Evolutionary conservation across 441 rosid genomes (phyloP).

Genomic region (Populus hybrid): DNA sequence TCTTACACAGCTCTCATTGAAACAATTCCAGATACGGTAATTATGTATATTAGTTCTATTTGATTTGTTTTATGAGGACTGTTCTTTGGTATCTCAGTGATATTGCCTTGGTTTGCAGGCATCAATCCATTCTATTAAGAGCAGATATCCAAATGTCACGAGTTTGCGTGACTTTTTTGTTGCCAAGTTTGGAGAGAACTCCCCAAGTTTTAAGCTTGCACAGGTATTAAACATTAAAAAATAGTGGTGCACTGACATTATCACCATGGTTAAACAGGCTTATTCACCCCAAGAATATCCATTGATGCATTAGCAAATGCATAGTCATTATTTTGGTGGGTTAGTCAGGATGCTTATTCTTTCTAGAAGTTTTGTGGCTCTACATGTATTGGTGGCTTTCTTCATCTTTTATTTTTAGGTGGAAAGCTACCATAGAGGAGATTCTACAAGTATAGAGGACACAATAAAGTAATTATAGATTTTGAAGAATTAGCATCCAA

Average conservation of each 20-base stretch:
- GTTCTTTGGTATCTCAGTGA: conserved; percentile 11
- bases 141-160: conserved; percentile 81
- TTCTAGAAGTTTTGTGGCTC: neutral
- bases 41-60: conserved; percentile 17
- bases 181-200: conserved; percentile 81
- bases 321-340: neutral
- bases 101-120: conserved; percentile 49
- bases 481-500: too few relatives aligned
- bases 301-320: neutral
- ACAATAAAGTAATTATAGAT: too few relatives aligned
- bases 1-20: conserved; percentile 99
- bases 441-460: too few relatives aligned
- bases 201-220: conserved; percentile 90
- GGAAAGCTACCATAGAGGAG: too few relatives aligned
- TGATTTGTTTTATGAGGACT: conserved; percentile 8
- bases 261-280: neutral
- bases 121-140: conserved; percentile 97
- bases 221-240: conserved; percentile 55
- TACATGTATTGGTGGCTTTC: neutral
- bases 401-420: neutral
- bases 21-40: conserved; percentile 96
- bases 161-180: conserved; percentile 89
- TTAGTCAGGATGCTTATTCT: neutral
- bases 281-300: too few relatives aligned
- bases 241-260: neutral